phyloP scores from a whole-genome alignment of 2,329 filamentous ascomycete genomes.

The Nothopassalora personata region DNA sequence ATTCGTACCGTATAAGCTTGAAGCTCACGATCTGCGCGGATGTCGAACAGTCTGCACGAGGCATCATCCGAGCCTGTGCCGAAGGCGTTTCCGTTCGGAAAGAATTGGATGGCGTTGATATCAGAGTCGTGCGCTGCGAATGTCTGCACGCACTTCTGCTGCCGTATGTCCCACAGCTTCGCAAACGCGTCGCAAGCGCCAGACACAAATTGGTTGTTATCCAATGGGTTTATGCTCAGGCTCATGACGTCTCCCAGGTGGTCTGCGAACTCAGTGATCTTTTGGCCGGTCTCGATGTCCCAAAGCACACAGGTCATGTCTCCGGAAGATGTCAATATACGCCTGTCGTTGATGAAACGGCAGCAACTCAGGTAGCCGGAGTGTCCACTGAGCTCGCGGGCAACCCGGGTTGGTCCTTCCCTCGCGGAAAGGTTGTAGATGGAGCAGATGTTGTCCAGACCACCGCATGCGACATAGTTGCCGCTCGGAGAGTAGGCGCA shows the following conservation, averaged over 20 bases:
- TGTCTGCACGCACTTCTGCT: conserved; percentile 96
- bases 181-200: conserved; percentile 97
- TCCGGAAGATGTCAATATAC: conserved; percentile 94
- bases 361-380: conserved; percentile 98
- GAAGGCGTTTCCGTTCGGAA: conserved; percentile 97
- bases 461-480: conserved; percentile 97
- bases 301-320: conserved; percentile 99
- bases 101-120: conserved; percentile 99
- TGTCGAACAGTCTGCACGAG: conserved; percentile 94
- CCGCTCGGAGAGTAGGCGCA: conserved; percentile 97
- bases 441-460: conserved; percentile 98
- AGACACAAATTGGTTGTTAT: conserved; percentile 99
- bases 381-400: conserved; percentile 91
- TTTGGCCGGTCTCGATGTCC: conserved; percentile 97
- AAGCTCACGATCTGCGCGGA: conserved; percentile 81
- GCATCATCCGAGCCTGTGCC: conserved; percentile 97
- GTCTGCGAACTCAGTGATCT: conserved; percentile 96
- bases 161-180: conserved; percentile 97
- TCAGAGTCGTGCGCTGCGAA: conserved; percentile 98
- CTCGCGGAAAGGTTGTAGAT: conserved; percentile 98
- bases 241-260: conserved; percentile 99
- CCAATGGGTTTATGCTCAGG: conserved; percentile 97
- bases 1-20: conserved; percentile 59
- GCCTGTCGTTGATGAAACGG: conserved; percentile 96
- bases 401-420: conserved; percentile 94